These are phyloP conservation scores for Oryza glumipatula DNA, from an alignment of 176 grass and related monocot genomes.

Conservation along the genomic window DNA sequence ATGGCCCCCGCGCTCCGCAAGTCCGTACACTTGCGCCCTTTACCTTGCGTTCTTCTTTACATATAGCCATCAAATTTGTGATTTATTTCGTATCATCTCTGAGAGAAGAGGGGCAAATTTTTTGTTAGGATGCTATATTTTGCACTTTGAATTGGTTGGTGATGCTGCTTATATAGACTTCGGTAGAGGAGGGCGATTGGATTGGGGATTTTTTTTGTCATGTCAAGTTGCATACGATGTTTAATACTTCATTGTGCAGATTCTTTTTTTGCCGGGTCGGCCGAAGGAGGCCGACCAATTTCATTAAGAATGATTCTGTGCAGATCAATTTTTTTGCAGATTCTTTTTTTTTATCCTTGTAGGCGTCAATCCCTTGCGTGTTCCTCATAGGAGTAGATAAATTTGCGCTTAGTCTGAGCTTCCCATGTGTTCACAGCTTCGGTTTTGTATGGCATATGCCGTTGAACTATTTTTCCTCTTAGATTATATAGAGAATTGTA, in stretches of 20 bases:
- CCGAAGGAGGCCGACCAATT: too few relatives aligned
- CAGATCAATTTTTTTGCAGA: too few relatives aligned
- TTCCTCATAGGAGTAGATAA: background rate
- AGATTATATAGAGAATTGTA: background rate
- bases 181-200: background rate
- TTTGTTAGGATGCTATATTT: background rate
- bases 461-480: background rate
- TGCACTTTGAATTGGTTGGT: background rate
- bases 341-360: background rate
- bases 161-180: background rate
- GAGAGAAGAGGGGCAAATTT: background rate
- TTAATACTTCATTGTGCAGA: background rate
- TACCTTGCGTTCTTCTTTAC: background rate
- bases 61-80: background rate
- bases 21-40: constrained; percentile 27
- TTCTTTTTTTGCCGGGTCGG: too few relatives aligned
- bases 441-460: background rate
- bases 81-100: background rate
- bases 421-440: background rate
- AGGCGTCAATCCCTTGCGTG: background rate
- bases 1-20: constrained; percentile 71
- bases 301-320: too few relatives aligned
- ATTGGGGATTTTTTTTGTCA: background rate
- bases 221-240: background rate
- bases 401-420: background rate